A percentile compares a stretch with the other conserved stretches of the same genome.
phyloP scores from a whole-genome alignment of 2,329 filamentous ascomycete species.

The Sordariomycetes sp. region DNA sequence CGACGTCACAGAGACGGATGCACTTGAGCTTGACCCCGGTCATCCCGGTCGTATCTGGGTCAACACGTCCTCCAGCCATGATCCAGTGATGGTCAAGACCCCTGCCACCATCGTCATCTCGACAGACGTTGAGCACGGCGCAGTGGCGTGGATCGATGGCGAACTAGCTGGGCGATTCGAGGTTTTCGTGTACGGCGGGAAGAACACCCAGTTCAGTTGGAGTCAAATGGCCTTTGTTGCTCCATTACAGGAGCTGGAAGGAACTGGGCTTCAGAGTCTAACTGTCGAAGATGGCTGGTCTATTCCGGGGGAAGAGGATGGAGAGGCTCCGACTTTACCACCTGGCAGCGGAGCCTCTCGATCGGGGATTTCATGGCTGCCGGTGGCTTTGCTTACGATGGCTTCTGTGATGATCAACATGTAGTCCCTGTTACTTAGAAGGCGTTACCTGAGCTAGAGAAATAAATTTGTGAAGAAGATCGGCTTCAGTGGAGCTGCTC shows the following conservation, averaged over 20 bases:
- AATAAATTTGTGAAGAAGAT: no score
- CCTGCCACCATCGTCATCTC: slow-evolving; percentile 27
- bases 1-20: slow-evolving; percentile 28
- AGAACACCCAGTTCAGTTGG: slow-evolving; percentile 42
- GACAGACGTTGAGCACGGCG: slow-evolving; percentile 34
- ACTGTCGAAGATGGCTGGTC: slow-evolving; percentile 2
- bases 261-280: slow-evolving; percentile 3
- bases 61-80: slow-evolving; percentile 34
- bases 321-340: neutral
- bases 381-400: no score
- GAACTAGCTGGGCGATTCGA: slow-evolving; percentile 40
- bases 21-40: slow-evolving; percentile 34
- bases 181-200: slow-evolving; percentile 43
- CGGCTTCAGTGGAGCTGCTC: no score
- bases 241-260: slow-evolving; percentile 23
- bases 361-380: no score
- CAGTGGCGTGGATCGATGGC: slow-evolving; percentile 36
- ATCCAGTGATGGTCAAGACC: slow-evolving; percentile 22
- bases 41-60: slow-evolving; percentile 43
- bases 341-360: neutral
- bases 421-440: no score
- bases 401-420: no score
- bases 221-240: slow-evolving; percentile 48
- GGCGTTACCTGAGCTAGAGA: no score
- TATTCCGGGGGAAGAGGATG: neutral